Conservation (phyloP, 805 yeast genomes). For the Candida dajiaensis region DNA sequence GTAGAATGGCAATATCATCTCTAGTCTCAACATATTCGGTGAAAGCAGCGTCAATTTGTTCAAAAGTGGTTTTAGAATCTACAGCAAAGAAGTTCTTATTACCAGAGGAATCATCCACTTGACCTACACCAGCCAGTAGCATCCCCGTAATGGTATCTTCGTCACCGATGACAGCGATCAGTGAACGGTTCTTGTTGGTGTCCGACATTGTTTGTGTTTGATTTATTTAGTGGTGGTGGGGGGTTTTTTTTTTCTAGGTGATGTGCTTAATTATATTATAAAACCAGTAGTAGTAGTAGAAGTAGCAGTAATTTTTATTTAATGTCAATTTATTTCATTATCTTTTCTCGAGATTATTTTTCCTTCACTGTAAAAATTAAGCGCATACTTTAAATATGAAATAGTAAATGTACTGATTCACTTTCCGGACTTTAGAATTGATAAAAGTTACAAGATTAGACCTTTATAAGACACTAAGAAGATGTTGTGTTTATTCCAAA, state of each 20-base stretch:
- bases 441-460: too few relatives aligned
- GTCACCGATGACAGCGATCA: slow-evolving; percentile 93
- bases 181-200: slow-evolving; percentile 59
- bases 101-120: slow-evolving; percentile 51
- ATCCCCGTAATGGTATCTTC: slow-evolving; percentile 97
- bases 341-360: background rate
- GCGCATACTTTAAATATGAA: too few relatives aligned
- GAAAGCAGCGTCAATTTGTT: slow-evolving; percentile 70
- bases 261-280: too few relatives aligned
- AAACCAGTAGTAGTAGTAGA: too few relatives aligned
- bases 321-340: background rate
- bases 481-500: background rate
- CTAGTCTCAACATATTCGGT: slow-evolving; percentile 66
- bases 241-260: too few relatives aligned
- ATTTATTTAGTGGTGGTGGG: too few relatives aligned
- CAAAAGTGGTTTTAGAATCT: slow-evolving; percentile 72
- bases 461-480: background rate
- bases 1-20: slow-evolving; percentile 86
- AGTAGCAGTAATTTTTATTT: background rate
- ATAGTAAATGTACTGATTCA: background rate
- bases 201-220: slow-evolving; percentile 22
- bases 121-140: slow-evolving; percentile 92
- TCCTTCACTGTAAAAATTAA: too few relatives aligned
- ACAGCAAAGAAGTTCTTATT: slow-evolving; percentile 72
- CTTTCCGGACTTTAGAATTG: background rate